Conservation (phyloP, 2,329 filamentous ascomycete genomes). For the Epichloe amarillans region DNA sequence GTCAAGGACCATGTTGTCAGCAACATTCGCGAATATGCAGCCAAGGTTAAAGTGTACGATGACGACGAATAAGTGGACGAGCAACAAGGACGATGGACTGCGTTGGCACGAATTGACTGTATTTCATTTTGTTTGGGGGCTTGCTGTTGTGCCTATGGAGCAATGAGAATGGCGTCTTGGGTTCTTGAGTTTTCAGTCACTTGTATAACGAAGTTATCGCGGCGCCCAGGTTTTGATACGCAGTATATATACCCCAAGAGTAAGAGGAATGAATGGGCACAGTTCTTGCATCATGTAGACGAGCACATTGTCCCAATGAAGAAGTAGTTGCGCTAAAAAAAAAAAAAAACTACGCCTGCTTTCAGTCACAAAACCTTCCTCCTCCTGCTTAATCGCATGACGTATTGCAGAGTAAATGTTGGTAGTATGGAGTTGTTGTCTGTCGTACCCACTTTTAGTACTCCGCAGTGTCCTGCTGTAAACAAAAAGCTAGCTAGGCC, state of each 20-base stretch:
- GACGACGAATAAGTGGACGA: slow-evolving; percentile 25
- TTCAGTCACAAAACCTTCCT: no score
- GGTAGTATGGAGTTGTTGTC: not conserved
- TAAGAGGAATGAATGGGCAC: not conserved
- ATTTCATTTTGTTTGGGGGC: not conserved
- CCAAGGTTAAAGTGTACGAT: slow-evolving; percentile 71
- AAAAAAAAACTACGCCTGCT: no score
- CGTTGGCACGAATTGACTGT: not conserved
- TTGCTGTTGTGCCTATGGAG: not conserved
- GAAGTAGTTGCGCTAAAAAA: no score
- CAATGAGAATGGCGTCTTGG: not conserved
- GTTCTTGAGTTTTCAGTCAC: not conserved
- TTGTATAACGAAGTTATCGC: not conserved
- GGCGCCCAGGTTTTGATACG: not conserved
- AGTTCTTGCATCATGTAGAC: not conserved
- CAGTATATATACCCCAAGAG: not conserved
- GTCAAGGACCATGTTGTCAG: slow-evolving; percentile 70
- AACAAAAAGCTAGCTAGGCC: not conserved
- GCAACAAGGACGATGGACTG: not conserved
- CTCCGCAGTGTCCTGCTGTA: not conserved
- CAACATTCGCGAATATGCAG: slow-evolving; percentile 70
- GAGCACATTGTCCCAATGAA: not conserved
- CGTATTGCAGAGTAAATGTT: no score
- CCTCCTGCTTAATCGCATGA: not conserved
- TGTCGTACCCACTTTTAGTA: not conserved